These are phyloP conservation scores for Drechmeria coniospora DNA, from an alignment of 2,329 filamentous ascomycete species.

Conservation along the genomic window DNA sequence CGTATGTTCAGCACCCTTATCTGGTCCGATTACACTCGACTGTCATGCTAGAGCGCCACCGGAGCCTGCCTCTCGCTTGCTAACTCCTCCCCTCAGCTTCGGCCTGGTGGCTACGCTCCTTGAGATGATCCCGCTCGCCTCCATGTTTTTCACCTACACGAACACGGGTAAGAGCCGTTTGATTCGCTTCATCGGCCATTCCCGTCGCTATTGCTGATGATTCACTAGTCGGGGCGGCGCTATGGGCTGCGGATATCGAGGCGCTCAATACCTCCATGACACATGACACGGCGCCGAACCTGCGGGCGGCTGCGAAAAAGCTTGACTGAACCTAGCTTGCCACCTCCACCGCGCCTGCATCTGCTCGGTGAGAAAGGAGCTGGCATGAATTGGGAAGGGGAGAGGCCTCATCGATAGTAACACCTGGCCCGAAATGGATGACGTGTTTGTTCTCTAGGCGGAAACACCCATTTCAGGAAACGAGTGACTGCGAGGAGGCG, in stretches of 20 bases:
- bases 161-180: constrained; percentile 47
- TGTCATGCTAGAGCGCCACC: not conserved
- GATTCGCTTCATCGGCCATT: not conserved
- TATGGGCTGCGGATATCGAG: constrained; percentile 89
- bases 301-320: constrained; percentile 34
- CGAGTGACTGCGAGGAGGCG: no score
- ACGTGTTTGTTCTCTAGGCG: no score
- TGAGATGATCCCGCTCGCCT: constrained; percentile 71
- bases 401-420: no score
- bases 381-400: no score
- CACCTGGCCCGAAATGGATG: no score
- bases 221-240: constrained; percentile 61
- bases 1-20: constrained; percentile 35
- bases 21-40: not conserved
- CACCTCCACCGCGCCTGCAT: no score
- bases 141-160: constrained; percentile 76
- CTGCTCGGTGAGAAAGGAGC: no score
- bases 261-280: constrained; percentile 32
- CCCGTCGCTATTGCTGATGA: not conserved
- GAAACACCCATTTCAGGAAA: no score
- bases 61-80: not conserved
- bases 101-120: constrained; percentile 59
- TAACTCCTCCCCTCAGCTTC: constrained; percentile 39
- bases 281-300: constrained; percentile 31
- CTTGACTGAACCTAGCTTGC: constrained; percentile 17